Conservation (phyloP, 2,329 filamentous ascomycete genomes). For the Talaromyces sp. region DNA sequence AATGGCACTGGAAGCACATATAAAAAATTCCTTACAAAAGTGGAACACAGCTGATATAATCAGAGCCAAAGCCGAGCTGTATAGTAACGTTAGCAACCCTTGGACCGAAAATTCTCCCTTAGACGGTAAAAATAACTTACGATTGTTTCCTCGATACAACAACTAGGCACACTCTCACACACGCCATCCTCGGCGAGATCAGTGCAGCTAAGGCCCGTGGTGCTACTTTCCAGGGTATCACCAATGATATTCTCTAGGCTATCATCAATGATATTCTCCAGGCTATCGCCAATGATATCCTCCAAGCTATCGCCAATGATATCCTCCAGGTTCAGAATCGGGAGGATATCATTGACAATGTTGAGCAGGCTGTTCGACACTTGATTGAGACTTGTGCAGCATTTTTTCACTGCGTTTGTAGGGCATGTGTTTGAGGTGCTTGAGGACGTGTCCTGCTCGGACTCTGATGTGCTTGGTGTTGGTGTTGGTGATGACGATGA, state of each 20-base stretch:
- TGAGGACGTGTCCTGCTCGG: neutral
- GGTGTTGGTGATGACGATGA: neutral
- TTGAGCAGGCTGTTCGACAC: neutral
- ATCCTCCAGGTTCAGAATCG: neutral
- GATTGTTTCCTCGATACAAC: conserved; percentile 5
- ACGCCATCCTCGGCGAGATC: neutral
- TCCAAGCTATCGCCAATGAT: too few species aligned
- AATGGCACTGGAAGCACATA: neutral
- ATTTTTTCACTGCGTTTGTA: neutral
- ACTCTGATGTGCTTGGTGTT: neutral
- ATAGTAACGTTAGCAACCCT: neutral
- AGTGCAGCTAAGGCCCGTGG: conserved; percentile 1
- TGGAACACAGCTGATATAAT: neutral
- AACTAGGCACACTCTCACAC: conserved; percentile 8
- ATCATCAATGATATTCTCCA: neutral
- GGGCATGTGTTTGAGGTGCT: neutral
- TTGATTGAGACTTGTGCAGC: conserved; percentile 8
- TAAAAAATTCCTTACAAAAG: neutral
- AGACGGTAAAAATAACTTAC: neutral
- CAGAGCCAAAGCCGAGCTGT: neutral
- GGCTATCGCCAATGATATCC: too few species aligned
- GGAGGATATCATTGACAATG: neutral
- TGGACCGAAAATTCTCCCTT: neutral
- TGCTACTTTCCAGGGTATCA: neutral
- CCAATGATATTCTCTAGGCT: too few species aligned